Conservation (phyloP, 371 early-diverging fungal species). For the Mortierella sp. region DNA sequence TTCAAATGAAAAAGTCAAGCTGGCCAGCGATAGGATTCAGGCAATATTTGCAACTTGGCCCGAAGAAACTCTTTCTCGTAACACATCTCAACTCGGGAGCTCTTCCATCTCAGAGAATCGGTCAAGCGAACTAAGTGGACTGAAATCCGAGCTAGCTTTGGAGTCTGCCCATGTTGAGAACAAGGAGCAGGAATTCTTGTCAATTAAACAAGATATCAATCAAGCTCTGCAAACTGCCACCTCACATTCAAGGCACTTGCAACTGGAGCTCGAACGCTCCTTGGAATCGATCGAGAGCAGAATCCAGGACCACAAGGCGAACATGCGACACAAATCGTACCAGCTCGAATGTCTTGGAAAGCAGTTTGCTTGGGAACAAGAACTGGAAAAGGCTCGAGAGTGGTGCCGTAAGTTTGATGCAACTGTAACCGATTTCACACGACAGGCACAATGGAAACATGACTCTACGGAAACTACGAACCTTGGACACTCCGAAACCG, state of each 20-base stretch:
- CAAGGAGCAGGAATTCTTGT: constrained; percentile 29
- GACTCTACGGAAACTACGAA: background rate
- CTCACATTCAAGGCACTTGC: constrained; percentile 35
- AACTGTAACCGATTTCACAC: constrained; percentile 11
- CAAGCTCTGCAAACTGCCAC: constrained; percentile 27
- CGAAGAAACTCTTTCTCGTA: background rate
- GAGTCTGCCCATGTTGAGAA: constrained; percentile 10
- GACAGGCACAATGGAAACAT: constrained; percentile 36
- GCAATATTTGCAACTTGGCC: constrained; percentile 33
- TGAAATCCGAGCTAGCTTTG: constrained; percentile 15
- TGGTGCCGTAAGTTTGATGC: constrained; percentile 28
- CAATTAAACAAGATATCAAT: constrained; percentile 14
- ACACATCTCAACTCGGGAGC: background rate
- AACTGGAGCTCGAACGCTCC: constrained; percentile 23
- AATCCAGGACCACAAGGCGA: constrained; percentile 28
- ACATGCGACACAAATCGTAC: constrained; percentile 22
- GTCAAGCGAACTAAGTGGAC: constrained; percentile 5
- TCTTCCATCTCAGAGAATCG: background rate
- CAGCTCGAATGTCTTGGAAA: constrained; percentile 36
- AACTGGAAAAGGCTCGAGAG: constrained; percentile 14
- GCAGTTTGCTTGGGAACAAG: constrained; percentile 41
- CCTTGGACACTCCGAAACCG: background rate
- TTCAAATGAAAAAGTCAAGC: constrained; percentile 22
- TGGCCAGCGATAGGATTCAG: constrained; percentile 19
- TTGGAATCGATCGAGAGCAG: constrained; percentile 29